A percentile compares a stretch with the other conserved stretches of the same genome.
These are phyloP conservation scores for Dryas drummondii DNA, from an alignment of 306 rosid species.

Conservation along the genomic window DNA sequence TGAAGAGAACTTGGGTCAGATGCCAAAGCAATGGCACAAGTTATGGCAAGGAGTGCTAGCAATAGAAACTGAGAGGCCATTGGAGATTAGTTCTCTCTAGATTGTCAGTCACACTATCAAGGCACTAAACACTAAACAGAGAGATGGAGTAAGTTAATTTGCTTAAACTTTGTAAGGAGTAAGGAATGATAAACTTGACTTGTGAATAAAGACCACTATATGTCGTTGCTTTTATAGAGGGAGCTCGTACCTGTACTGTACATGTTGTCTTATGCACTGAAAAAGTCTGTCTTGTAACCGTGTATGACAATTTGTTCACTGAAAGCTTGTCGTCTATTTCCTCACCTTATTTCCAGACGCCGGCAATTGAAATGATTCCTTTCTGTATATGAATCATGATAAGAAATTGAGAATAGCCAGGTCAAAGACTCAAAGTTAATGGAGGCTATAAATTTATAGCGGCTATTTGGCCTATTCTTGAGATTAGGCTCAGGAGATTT, in stretches of 20 bases:
- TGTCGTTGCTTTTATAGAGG: neutral
- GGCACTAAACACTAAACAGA: neutral
- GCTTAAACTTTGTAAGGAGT: neutral
- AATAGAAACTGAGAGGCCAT: slow-evolving; percentile 16
- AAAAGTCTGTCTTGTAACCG: neutral
- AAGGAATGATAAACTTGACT: neutral
- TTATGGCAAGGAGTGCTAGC: neutral
- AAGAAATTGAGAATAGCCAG: neutral
- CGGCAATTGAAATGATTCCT: slow-evolving; percentile 10
- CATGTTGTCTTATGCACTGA: neutral
- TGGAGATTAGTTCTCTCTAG: neutral
- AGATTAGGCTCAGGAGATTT: too few species aligned
- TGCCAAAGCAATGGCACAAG: slow-evolving; percentile 19
- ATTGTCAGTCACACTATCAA: too few species aligned
- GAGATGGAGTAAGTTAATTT: neutral
- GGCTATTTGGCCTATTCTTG: too few species aligned
- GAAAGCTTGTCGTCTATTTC: neutral
- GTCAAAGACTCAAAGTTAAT: neutral
- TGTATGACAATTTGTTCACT: neutral
- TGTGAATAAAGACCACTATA: neutral
- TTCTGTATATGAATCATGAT: neutral
- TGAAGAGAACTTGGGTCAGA: slow-evolving; percentile 28
- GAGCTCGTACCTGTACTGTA: neutral
- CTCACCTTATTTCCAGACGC: neutral
- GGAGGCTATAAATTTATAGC: neutral